Evolutionary conservation across 2,329 filamentous ascomycete species (phyloP), one percentile per base, ranked within the genome.

Genomic region (Penicillium sumatraense): DNA sequence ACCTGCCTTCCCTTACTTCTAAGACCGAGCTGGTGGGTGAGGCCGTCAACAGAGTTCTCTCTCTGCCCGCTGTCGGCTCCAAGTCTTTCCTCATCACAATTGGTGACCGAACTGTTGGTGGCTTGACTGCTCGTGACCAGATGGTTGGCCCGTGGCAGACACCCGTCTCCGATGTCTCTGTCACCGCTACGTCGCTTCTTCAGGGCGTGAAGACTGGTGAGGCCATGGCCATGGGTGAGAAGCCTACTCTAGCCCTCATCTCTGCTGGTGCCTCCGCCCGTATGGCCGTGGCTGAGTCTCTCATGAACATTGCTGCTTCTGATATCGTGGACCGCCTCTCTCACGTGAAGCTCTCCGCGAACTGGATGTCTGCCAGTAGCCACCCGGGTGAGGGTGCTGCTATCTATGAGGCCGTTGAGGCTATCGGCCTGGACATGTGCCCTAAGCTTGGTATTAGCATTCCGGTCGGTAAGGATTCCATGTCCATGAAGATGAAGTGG

Each of bases 401-500:
- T 14, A 82, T 98, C 27, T 98, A 96, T 68, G 91, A 97, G 74
- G 95, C 93, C 26, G 95, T 97, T 2, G 85, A 96, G 71, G 92
- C 93, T 9, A 92, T 97, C 54, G 93, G 93, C 46, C 89, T 96
- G 85, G 89, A 96, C 45, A 81, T 99, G 8, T 99, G 95, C 75
- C 92, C 92, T 2, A 83, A 89, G 65, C 82, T 98, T n/a, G 91
- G 90, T 29, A 86, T 99, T 58, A 91, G 89, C 54, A 98, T 99
- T 56, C 95, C 95, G 3, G 95, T 98, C 8, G 95, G 95, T 52
- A 98, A 99, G 77, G 95, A 99, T 74, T 98, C 93, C 0, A 96
- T 96, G 75, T 97, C 93, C 2, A 98, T 99, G 95, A 97, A 97
- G 81, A 93, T 96, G 68, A 91, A 91, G 53, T 98, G 95, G 95